These are phyloP conservation scores for Prunus kanzakura DNA, from an alignment of 306 rosid genomes.

Conservation along the genomic window DNA sequence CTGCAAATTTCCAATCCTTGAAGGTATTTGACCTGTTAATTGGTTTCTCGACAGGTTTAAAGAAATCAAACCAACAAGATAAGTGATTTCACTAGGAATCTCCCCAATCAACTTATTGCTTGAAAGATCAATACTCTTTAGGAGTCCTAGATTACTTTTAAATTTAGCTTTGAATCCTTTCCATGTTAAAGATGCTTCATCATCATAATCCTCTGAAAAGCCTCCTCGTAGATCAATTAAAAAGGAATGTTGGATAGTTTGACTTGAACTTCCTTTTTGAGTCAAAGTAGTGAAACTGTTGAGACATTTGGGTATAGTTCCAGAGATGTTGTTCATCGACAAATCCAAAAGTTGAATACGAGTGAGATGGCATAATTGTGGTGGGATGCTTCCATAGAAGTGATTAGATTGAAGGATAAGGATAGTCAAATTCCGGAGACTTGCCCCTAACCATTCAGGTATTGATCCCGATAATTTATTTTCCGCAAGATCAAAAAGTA, in stretches of 20 bases:
- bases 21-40: constrained; percentile 26
- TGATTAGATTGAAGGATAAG: constrained; percentile 5
- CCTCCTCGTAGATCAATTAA: no score
- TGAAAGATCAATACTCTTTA: background rate
- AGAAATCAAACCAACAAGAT: background rate
- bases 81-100: background rate
- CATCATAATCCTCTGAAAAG: background rate
- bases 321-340: background rate
- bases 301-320: constrained; percentile 20
- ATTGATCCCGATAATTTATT: background rate
- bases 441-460: constrained; percentile 16
- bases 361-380: background rate
- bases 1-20: constrained; percentile 3
- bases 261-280: background rate
- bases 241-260: no score
- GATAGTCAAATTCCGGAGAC: background rate
- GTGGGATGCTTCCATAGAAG: constrained; percentile 1
- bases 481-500: background rate
- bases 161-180: background rate
- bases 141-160: background rate
- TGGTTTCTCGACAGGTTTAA: constrained; percentile 17
- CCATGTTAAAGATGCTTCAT: background rate
- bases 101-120: background rate
- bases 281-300: background rate
- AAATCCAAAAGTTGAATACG: background rate